Evolutionary conservation across 495 filamentous ascomycete genomes (phyloP), one percentile per base, ranked within the genome.

Genomic region (Hamigera avellanea): DNA sequence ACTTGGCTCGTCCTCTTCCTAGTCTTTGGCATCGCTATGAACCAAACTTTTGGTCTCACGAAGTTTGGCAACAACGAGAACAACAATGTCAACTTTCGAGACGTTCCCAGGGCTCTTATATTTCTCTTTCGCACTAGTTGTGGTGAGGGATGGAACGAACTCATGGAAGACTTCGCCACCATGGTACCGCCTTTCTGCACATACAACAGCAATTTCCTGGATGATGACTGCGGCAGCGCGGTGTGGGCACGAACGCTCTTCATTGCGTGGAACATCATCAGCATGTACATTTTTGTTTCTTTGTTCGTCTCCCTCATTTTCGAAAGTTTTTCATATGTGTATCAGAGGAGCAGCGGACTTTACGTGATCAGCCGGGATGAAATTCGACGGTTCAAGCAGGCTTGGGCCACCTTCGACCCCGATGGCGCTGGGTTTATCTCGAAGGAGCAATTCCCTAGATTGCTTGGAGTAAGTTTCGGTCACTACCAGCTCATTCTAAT

Each of bases 201-300:
- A 1, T 62, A 72, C 6, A 69, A 67, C 12, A 35, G 52, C 3
- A 67, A 67, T 13, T 93, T 89, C 52, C 82, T 84, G 41, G 58
- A 83, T n/a, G 83, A 83, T 48, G 93, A 96, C 63, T 99, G 91
- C 50, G 91, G 91, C 23, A 89, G 91, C 56, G 70, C 72, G 16
- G 71, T 75, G 29, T 96, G 91, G 83, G 87, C 91, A 12, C 72
- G 84, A 23, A 70, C 72, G 30, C 66, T 99, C 21, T 96, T 99
- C 65, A 85, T 95, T 40, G 72, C 82, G 8, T 99, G 91, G 91
- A 99, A 99, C 64, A 86, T 99, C 48, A 72, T 96, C 54, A 95
- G 89, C 80, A 96, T 99, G 91, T 99, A 96, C 61, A 91, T 99
- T 57, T 99, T 99, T 48, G 88, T 96, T 48, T 94, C 83, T 52